These are phyloP conservation scores for Lophium mytilinum DNA, from an alignment of 495 filamentous ascomycete genomes.

Conservation along the genomic window DNA sequence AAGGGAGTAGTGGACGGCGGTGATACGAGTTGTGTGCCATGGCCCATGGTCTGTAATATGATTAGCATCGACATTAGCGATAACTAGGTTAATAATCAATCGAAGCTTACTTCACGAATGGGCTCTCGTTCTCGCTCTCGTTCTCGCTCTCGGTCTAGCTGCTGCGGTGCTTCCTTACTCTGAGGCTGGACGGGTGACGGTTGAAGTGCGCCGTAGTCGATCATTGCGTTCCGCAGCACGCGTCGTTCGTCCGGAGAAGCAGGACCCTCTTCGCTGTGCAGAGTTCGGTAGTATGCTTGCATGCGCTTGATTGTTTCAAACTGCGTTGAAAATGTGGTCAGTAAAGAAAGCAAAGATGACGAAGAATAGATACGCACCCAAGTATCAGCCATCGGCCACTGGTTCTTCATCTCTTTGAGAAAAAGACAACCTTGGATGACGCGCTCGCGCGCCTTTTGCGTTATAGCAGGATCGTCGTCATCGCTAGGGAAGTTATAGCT, in stretches of 20 bases:
- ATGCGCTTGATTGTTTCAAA: slow-evolving; percentile 31
- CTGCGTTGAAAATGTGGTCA: slow-evolving; percentile 1
- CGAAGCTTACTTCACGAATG: neutral
- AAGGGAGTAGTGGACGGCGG: slow-evolving; percentile 10
- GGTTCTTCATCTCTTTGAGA: slow-evolving; percentile 26
- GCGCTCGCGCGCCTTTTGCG: slow-evolving; percentile 16
- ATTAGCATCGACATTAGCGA: neutral
- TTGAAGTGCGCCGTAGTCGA: slow-evolving; percentile 28
- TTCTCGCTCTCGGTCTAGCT: neutral
- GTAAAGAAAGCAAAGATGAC: no score
- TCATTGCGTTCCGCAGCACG: slow-evolving; percentile 20
- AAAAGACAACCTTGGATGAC: slow-evolving; percentile 25
- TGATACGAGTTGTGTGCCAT: slow-evolving; percentile 3
- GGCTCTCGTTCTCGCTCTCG: neutral
- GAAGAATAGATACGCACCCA: no score
- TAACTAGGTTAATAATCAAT: neutral
- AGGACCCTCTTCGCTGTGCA: slow-evolving; percentile 16
- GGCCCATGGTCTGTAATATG: neutral
- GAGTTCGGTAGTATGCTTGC: slow-evolving; percentile 24
- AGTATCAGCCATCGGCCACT: slow-evolving; percentile 29
- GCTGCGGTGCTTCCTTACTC: neutral
- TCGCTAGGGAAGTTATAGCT: slow-evolving; percentile 23
- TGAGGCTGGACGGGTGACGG: slow-evolving; percentile 21
- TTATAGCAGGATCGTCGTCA: slow-evolving; percentile 18
- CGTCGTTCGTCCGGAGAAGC: slow-evolving; percentile 26